Percentiles rank a stretch among this genome's conserved stretches.
Conservation (phyloP, 768 basidiomycete species). For the Suillus decipiens region DNA sequence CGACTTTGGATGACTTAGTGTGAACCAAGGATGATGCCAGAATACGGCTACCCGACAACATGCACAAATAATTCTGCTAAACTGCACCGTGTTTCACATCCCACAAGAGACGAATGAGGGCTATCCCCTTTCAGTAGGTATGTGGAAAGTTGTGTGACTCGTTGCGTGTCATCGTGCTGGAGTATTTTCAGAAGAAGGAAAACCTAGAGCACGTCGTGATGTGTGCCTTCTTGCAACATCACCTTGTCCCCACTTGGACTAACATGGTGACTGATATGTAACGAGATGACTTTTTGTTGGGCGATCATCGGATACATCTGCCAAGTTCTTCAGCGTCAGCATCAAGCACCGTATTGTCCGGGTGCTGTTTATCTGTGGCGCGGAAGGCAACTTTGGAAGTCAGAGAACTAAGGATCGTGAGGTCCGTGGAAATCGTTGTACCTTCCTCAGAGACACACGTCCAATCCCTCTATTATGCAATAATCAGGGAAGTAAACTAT, state of each 20-base stretch:
- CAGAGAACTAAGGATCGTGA: constrained; percentile 49
- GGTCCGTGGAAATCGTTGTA: constrained; percentile 77
- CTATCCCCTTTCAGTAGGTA: background rate
- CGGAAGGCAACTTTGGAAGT: constrained; percentile 52
- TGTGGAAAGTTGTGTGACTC: background rate
- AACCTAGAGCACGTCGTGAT: background rate
- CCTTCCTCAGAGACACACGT: constrained; percentile 88
- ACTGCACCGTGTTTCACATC: background rate
- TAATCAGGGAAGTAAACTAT: background rate
- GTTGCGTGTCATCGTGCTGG: background rate
- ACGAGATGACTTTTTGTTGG: constrained; percentile 61
- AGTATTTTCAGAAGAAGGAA: background rate
- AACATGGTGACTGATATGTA: background rate
- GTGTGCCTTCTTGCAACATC: background rate
- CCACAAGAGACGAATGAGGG: background rate
- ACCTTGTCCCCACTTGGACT: constrained; percentile 4
- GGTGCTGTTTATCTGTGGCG: background rate
- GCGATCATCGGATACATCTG: constrained; percentile 29
- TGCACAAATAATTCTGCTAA: background rate
- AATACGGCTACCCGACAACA: background rate
- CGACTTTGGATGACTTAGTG: background rate
- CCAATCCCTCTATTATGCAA: constrained; percentile 55
- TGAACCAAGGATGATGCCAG: background rate
- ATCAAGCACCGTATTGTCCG: background rate
- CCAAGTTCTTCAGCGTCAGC: background rate